A percentile compares a stretch with the other conserved stretches of the same genome.
Conservation (phyloP, 768 basidiomycete species). For the Megacollybia marginata region DNA sequence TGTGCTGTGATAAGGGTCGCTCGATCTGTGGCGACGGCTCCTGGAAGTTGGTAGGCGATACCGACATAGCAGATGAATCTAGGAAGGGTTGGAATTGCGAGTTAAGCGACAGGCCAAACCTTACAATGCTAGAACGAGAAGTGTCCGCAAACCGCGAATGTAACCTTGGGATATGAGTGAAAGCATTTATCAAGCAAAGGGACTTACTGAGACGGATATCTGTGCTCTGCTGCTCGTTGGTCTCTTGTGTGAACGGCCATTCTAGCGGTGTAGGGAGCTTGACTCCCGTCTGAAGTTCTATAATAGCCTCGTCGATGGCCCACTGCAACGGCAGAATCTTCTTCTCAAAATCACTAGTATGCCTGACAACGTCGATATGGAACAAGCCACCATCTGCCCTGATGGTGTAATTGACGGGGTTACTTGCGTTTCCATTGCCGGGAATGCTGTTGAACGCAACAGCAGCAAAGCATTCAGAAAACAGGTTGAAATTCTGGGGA, state of each 20-base stretch:
- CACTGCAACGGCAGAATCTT: constrained; percentile 69
- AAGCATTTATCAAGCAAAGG: background rate
- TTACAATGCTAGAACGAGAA: constrained; percentile 64
- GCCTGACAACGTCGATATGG: constrained; percentile 58
- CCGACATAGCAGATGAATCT: constrained; percentile 70
- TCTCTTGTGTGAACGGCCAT: constrained; percentile 67
- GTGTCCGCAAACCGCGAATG: constrained; percentile 49
- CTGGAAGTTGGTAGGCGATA: constrained; percentile 73
- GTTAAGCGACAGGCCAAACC: constrained; percentile 13
- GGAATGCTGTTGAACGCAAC: constrained; percentile 57
- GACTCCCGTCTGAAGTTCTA: constrained; percentile 56
- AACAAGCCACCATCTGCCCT: constrained; percentile 56
- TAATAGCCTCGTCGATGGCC: constrained; percentile 70
- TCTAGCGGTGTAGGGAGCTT: constrained; percentile 51
- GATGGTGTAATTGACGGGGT: constrained; percentile 60
- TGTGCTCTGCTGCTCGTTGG: constrained; percentile 55
- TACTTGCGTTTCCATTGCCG: constrained; percentile 18
- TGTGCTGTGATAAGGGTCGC: constrained; percentile 59
- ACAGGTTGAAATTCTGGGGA: constrained; percentile 66
- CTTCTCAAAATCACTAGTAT: constrained; percentile 62
- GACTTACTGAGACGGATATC: constrained; percentile 44
- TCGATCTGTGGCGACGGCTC: constrained; percentile 59
- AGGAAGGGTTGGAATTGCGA: background rate
- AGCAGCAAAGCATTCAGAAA: constrained; percentile 66
- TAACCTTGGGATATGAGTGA: constrained; percentile 32